Evolutionary conservation across 2,329 filamentous ascomycete genomes (phyloP).

Genomic region (Aureobasidium sp.): DNA sequence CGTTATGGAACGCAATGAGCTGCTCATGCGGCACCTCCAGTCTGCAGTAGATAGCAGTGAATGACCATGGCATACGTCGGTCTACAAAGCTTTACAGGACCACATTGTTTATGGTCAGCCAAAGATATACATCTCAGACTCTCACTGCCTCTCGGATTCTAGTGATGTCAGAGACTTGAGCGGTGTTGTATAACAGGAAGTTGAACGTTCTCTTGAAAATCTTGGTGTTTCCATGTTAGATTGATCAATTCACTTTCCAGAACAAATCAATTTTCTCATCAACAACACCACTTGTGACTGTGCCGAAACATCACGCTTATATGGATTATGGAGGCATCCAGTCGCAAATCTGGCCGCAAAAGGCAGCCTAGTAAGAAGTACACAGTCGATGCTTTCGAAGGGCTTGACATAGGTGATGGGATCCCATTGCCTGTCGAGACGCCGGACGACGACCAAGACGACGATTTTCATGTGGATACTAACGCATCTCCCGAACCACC

Average conservation of each 20-base stretch:
- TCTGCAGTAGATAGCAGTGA: not conserved
- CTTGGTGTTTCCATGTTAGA: not conserved
- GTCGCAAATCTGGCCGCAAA: constrained; percentile 10
- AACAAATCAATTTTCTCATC: not conserved
- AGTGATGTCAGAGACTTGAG: not conserved
- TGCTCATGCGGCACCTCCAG: too few relatives aligned
- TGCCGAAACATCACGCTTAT: not conserved
- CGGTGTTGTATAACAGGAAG: not conserved
- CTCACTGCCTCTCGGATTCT: not conserved
- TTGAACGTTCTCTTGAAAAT: not conserved
- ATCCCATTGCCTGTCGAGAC: constrained; percentile 17
- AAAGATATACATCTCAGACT: not conserved
- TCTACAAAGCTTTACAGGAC: not conserved
- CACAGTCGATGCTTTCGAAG: constrained; percentile 27
- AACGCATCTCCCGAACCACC: constrained; percentile 19
- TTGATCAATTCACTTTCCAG: not conserved
- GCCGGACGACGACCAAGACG: constrained; percentile 23
- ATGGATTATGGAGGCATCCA: constrained; percentile 1
- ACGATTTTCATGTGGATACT: constrained; percentile 28
- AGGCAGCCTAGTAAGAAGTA: constrained; percentile 20
- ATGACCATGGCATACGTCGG: not conserved
- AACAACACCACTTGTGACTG: not conserved
- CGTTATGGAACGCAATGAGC: not conserved
- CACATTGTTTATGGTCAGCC: not conserved
- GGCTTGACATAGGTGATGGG: constrained; percentile 21